These are phyloP conservation scores for Sanghuangporus baumii DNA, from an alignment of 1,284 basidiomycete species.

Conservation along the genomic window DNA sequence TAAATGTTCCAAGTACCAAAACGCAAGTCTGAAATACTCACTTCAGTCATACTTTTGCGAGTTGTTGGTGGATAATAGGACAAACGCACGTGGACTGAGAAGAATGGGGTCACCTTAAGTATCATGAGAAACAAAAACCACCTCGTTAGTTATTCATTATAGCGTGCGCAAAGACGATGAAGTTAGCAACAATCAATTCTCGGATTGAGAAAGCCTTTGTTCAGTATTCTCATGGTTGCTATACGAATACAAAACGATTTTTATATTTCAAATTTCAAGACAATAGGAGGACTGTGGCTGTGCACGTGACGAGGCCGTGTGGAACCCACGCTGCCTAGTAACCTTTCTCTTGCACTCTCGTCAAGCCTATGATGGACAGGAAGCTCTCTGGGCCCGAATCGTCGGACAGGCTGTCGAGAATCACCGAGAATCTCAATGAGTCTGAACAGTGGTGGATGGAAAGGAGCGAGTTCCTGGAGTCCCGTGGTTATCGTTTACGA, in stretches of 20 bases:
- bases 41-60: neutral
- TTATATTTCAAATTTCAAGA: too few relatives aligned
- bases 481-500: slow-evolving; percentile 22
- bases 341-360: too few relatives aligned
- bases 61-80: neutral
- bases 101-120: neutral
- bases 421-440: neutral
- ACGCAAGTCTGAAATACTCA: neutral
- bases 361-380: too few relatives aligned
- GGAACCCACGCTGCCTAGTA: too few relatives aligned
- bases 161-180: neutral
- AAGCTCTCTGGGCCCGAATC: too few relatives aligned
- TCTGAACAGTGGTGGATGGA: slow-evolving; percentile 15
- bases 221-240: too few relatives aligned
- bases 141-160: neutral
- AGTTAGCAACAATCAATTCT: too few relatives aligned
- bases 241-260: too few relatives aligned
- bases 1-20: neutral
- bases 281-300: too few relatives aligned
- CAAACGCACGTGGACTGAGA: neutral
- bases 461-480: slow-evolving; percentile 17
- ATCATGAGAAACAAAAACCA: neutral
- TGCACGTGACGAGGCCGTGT: too few relatives aligned
- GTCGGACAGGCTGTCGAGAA: too few relatives aligned
- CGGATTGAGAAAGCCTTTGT: too few relatives aligned